phyloP scores from a whole-genome alignment of 805 yeast species.

The Saccharomycopsis fermentans region DNA sequence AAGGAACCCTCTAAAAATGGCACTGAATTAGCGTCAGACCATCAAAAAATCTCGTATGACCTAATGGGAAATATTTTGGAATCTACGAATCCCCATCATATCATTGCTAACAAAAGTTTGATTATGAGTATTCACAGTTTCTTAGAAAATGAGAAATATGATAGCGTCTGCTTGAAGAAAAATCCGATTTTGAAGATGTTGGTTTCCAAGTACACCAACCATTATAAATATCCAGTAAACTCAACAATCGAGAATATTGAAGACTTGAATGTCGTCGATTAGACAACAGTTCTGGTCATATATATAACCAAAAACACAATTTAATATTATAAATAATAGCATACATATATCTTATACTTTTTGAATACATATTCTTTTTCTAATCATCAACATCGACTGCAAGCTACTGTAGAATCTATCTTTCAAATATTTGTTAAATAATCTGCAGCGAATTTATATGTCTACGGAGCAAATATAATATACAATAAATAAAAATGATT shows the following conservation, averaged over 20 bases:
- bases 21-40: neutral
- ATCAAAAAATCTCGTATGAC: neutral
- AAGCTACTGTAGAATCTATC: too few relatives aligned
- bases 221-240: constrained; percentile 33
- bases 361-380: neutral
- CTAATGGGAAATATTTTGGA: neutral
- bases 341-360: too few relatives aligned
- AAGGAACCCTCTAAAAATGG: neutral
- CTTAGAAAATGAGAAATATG: neutral
- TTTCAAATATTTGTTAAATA: too few relatives aligned
- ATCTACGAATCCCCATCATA: neutral
- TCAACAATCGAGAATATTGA: neutral
- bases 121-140: neutral
- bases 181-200: constrained; percentile 8
- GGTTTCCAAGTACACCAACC: constrained; percentile 26
- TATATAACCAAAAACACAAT: neutral
- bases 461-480: too few relatives aligned
- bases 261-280: neutral
- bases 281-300: neutral
- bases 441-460: too few relatives aligned
- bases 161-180: neutral
- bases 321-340: neutral
- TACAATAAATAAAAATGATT: too few relatives aligned
- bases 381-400: too few relatives aligned
- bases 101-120: neutral